These are phyloP conservation scores for Naganishia vaughanmartiniae DNA, from an alignment of 768 basidiomycete species.

Conservation along the genomic window DNA sequence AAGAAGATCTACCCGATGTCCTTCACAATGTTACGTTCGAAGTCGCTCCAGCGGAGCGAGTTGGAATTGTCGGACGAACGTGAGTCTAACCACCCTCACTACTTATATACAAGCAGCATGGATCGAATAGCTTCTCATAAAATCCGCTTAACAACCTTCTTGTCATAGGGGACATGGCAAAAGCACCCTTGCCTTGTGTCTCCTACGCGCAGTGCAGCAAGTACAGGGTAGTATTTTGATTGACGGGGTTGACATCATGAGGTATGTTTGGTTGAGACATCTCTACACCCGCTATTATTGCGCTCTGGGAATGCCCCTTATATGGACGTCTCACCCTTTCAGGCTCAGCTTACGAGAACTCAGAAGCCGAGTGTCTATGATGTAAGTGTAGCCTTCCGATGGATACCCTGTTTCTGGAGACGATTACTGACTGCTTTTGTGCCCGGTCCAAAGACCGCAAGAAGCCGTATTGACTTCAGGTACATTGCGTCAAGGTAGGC, in stretches of 20 bases:
- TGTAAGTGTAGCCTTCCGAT: background rate
- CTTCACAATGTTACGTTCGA: constrained; percentile 42
- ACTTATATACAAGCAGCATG: too few species aligned
- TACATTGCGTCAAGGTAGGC: constrained; percentile 35
- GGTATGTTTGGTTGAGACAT: constrained; percentile 63
- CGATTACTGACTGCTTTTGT: background rate
- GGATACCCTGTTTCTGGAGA: background rate
- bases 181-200: constrained; percentile 44
- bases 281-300: constrained; percentile 58
- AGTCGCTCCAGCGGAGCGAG: constrained; percentile 31
- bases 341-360: constrained; percentile 8
- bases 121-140: too few species aligned
- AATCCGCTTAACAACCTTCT: too few species aligned
- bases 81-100: constrained; percentile 54
- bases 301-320: too few species aligned
- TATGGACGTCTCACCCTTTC: background rate
- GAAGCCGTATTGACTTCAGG: constrained; percentile 49
- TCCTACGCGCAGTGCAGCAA: constrained; percentile 45
- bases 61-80: constrained; percentile 44
- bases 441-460: constrained; percentile 50
- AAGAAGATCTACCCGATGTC: constrained; percentile 45
- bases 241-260: constrained; percentile 43
- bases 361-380: constrained; percentile 11
- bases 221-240: constrained; percentile 40
- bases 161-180: constrained; percentile 36